Evolutionary conservation across 768 basidiomycete genomes (phyloP).

Genomic region (Russula sp.): DNA sequence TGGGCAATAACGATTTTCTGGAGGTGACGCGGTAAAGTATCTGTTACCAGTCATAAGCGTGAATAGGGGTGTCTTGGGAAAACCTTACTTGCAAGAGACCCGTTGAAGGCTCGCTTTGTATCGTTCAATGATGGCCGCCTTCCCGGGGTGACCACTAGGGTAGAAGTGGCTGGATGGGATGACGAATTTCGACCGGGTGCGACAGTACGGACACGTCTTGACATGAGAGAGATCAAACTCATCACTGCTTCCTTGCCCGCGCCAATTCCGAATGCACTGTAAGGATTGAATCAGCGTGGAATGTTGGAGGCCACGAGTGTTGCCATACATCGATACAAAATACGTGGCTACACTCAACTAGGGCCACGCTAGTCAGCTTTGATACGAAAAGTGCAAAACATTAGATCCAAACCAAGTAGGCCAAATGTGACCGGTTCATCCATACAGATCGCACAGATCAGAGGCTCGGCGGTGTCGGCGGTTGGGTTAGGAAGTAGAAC

Average conservation of each 20-base stretch:
- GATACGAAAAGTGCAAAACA: neutral
- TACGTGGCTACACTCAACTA: conserved; percentile 72
- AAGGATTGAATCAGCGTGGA: conserved; percentile 2
- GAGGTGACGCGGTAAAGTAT: conserved; percentile 54
- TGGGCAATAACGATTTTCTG: conserved; percentile 54
- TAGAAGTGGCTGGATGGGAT: conserved; percentile 70
- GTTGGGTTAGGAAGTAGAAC: conserved; percentile 26
- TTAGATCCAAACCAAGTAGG: conserved; percentile 45
- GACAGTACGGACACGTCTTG: conserved; percentile 79
- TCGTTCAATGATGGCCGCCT: conserved; percentile 43
- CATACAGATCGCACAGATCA: conserved; percentile 65
- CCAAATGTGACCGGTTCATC: conserved; percentile 68
- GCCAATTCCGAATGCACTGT: conserved; percentile 78
- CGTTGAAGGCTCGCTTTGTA: conserved; percentile 73
- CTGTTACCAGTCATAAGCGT: conserved; percentile 31
- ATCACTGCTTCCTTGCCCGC: conserved; percentile 46
- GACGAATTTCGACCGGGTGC: conserved; percentile 57
- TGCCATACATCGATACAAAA: conserved; percentile 62
- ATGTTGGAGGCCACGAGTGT: neutral
- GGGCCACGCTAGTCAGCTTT: conserved; percentile 15
- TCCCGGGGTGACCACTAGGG: conserved; percentile 47
- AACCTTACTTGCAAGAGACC: conserved; percentile 57
- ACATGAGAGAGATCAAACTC: conserved; percentile 51
- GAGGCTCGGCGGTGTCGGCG: conserved; percentile 33
- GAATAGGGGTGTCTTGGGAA: neutral